phyloP scores from a whole-genome alignment of 768 basidiomycete genomes.

The Lyophyllum decastes region DNA sequence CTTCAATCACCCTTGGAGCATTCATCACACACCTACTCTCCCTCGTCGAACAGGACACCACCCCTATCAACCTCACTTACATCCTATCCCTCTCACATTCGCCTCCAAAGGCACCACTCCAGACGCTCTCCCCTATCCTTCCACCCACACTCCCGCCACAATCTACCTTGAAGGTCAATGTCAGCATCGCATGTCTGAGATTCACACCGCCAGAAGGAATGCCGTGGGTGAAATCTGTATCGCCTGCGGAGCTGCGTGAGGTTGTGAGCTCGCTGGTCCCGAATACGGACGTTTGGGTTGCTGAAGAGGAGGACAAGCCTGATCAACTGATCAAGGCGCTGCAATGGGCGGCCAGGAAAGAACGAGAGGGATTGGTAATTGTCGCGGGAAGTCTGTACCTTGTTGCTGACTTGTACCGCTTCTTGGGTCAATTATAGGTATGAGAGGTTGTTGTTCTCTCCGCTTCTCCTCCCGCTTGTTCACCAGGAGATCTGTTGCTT shows the following conservation, averaged over 20 bases:
- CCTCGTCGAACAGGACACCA: conserved; percentile 14
- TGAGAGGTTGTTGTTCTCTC: no score
- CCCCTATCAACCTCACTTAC: conserved; percentile 59
- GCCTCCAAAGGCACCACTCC: conserved; percentile 66
- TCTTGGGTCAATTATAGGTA: no score
- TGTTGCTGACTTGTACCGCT: conserved; percentile 82
- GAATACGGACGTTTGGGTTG: conserved; percentile 31
- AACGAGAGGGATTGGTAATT: conserved; percentile 53
- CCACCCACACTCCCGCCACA: conserved; percentile 32
- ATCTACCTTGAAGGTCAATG: conserved; percentile 30
- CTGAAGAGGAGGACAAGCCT: conserved; percentile 23
- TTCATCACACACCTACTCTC: conserved; percentile 38
- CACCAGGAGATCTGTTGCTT: no score
- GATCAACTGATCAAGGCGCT: conserved; percentile 34
- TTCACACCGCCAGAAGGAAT: conserved; percentile 86
- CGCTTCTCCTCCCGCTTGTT: no score
- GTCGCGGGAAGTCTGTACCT: conserved; percentile 93
- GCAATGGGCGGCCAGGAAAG: conserved; percentile 54
- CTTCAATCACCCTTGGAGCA: conserved; percentile 56
- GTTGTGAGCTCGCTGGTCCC: conserved; percentile 31
- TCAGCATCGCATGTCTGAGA: conserved; percentile 52
- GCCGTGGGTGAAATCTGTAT: conserved; percentile 86
- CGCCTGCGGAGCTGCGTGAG: conserved; percentile 48
- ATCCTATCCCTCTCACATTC: conserved; percentile 85
- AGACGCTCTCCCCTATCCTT: conserved; percentile 73